These are phyloP conservation scores for Paracorniculantispora psalliotae DNA, from an alignment of 2,329 filamentous ascomycete genomes.

Conservation along the genomic window DNA sequence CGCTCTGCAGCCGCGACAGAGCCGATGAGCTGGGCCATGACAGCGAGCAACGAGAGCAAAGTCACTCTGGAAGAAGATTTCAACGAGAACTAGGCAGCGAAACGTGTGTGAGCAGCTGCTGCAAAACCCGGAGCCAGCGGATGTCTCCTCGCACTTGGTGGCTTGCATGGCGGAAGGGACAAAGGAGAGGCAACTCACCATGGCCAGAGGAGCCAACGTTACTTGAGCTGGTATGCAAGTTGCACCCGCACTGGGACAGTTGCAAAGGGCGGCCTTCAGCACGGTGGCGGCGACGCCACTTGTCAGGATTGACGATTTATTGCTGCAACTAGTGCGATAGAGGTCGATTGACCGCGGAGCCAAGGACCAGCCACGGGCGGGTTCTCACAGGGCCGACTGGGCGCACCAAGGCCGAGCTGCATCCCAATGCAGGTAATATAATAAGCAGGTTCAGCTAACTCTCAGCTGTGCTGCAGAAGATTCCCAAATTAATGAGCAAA, in stretches of 20 bases:
- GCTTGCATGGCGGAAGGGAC: slow-evolving; percentile 1
- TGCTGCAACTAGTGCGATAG: background rate
- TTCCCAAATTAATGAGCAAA: background rate
- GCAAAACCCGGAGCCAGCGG: background rate
- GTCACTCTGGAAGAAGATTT: background rate
- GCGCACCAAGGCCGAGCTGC: background rate
- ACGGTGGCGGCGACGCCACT: background rate
- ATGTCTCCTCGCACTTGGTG: slow-evolving; percentile 3
- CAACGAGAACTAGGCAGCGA: background rate
- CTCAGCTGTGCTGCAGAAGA: slow-evolving; percentile 3
- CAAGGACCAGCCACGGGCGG: background rate
- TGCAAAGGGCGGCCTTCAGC: background rate
- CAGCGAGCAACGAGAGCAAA: background rate
- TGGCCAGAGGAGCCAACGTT: background rate
- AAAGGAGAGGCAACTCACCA: background rate
- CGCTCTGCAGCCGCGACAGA: slow-evolving; percentile 1
- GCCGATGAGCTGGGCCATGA: slow-evolving; percentile 4
- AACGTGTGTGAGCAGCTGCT: background rate
- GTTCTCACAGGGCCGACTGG: background rate
- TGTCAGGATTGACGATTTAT: slow-evolving; percentile 1
- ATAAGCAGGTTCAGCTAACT: slow-evolving; percentile 1
- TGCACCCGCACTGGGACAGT: background rate
- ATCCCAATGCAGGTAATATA: background rate
- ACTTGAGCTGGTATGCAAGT: background rate
- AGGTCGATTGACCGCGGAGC: background rate